Evolutionary conservation across 1,284 basidiomycete species (phyloP).

Genomic region (Leucoagaricus sp.): DNA sequence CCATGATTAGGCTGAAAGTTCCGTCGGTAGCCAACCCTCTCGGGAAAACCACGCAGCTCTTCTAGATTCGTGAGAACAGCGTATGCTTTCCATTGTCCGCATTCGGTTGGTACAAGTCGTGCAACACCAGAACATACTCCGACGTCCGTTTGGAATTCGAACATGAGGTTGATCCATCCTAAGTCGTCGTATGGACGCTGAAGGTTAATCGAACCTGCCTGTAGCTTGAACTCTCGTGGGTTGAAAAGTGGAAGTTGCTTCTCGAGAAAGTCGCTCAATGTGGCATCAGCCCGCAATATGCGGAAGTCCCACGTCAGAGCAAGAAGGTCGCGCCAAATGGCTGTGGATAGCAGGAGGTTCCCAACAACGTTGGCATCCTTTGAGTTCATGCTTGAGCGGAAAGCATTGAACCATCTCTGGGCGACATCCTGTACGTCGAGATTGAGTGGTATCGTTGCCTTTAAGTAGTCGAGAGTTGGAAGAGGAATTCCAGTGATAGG

Average conservation of each 20-base stretch:
- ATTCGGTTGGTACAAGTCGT: constrained; percentile 9
- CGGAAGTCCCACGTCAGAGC: constrained; percentile 65
- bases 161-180: constrained; percentile 16
- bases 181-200: constrained; percentile 8
- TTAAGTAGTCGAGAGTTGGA: constrained; percentile 22
- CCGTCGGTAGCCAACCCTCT: constrained; percentile 24
- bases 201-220: constrained; percentile 1
- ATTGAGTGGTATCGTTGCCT: constrained; percentile 16
- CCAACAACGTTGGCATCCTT: too few species aligned
- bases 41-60: constrained; percentile 20
- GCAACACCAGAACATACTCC: constrained; percentile 13
- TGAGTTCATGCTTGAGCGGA: constrained; percentile 24
- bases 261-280: constrained; percentile 38
- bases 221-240: constrained; percentile 1
- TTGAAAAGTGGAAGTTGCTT: constrained; percentile 2
- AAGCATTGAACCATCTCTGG: constrained; percentile 29
- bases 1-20: constrained; percentile 33
- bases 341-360: constrained; percentile 37
- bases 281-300: constrained; percentile 47
- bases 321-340: constrained; percentile 62
- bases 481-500: too few species aligned
- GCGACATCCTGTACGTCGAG: constrained; percentile 23
- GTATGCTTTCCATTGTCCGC: constrained; percentile 21
- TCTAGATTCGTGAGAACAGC: constrained; percentile 22
- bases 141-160: constrained; percentile 16